A percentile compares a stretch with the other conserved stretches of the same genome.
Evolutionary conservation across 23 red algal species (phyloP).

Genomic region (Gracilariopsis chorda): DNA sequence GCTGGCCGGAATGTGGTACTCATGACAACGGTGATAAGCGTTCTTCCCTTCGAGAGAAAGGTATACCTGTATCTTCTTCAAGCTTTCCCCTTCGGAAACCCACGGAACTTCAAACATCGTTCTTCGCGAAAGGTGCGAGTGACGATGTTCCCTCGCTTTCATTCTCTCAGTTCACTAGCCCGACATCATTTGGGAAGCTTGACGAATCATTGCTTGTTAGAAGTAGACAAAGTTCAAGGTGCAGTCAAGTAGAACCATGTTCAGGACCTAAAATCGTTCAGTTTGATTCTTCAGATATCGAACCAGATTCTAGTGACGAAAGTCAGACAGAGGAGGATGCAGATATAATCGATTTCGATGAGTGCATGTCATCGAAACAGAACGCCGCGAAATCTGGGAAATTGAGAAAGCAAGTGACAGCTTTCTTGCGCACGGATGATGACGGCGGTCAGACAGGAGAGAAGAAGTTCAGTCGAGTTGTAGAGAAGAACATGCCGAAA

Average conservation of each 20-base stretch:
- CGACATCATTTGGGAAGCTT: neutral
- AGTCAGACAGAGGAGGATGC: neutral
- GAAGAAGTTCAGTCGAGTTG: slow-evolving; percentile 55
- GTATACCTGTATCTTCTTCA: neutral
- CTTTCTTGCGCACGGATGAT: neutral
- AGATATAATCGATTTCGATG: neutral
- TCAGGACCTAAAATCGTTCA: neutral
- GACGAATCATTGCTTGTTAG: neutral
- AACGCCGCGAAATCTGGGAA: neutral
- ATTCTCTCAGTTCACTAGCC: neutral
- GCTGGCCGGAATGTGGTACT: neutral
- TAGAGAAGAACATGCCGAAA: slow-evolving; percentile 39
- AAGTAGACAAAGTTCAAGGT: neutral
- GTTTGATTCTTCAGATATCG: neutral
- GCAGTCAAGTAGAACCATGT: neutral
- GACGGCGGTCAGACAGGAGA: neutral
- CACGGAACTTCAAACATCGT: neutral
- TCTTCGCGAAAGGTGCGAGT: neutral
- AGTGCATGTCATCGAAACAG: neutral
- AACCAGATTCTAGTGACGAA: neutral
- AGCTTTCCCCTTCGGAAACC: neutral
- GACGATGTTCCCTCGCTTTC: slow-evolving; percentile 2
- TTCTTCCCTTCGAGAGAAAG: neutral
- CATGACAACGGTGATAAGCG: no score
- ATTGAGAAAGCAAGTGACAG: neutral